Percentiles rank a stretch among this genome's conserved stretches.
Evolutionary conservation across 2,329 filamentous ascomycete genomes (phyloP).

Genomic region (Alternaria brassicicola): DNA sequence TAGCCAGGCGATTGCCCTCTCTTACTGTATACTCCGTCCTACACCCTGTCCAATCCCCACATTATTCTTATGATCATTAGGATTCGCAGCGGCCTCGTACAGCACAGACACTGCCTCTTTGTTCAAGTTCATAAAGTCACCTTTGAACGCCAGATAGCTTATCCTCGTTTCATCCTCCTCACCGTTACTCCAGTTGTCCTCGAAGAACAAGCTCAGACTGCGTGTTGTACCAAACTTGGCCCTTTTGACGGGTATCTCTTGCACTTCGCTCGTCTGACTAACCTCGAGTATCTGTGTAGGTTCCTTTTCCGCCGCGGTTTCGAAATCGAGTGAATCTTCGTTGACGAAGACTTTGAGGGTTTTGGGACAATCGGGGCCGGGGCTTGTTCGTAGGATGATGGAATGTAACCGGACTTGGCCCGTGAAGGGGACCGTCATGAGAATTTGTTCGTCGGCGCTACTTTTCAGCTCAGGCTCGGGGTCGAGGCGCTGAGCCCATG

Average conservation of each 20-base stretch:
- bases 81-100: conserved; percentile 94
- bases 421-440: conserved; percentile 92
- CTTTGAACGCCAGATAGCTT: conserved; percentile 88
- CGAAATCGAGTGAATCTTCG: conserved; percentile 81
- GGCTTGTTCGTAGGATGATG: conserved; percentile 81
- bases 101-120: conserved; percentile 83
- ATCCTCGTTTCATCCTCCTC: conserved; percentile 81
- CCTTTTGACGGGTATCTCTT: conserved; percentile 87
- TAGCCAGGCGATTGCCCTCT: not conserved
- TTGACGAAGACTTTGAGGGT: conserved; percentile 91
- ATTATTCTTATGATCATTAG: conserved; percentile 74
- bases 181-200: conserved; percentile 80
- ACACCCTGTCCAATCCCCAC: conserved; percentile 48
- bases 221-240: conserved; percentile 87
- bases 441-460: conserved; percentile 89
- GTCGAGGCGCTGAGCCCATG: conserved; percentile 81
- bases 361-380: conserved; percentile 71
- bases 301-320: conserved; percentile 69
- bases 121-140: conserved; percentile 88
- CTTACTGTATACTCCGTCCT: conserved; percentile 44
- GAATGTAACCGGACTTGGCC: conserved; percentile 92
- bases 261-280: conserved; percentile 77
- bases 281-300: conserved; percentile 80
- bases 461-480: conserved; percentile 78
- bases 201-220: conserved; percentile 82